Base-by-base conservation (phyloP, 768 basidiomycete species). In the Macrolepiota dolichaula region DNA sequence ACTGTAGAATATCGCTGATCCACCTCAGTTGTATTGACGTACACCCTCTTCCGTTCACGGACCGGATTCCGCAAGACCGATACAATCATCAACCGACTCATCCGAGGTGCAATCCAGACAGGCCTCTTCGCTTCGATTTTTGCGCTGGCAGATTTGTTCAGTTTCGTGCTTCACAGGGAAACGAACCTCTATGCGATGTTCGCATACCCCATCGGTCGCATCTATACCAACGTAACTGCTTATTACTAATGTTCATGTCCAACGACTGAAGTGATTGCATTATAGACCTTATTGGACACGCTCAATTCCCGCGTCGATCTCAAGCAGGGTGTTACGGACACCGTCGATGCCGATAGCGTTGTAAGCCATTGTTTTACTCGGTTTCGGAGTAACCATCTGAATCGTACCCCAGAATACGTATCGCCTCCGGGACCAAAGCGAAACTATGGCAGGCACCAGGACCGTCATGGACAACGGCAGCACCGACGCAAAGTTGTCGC, bases 31-130 rank as follows among this genome's bases (percentile, higher is more conserved):
- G 42, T 64, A 9, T 55, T 70, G 22, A 63, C 59, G 9, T 68
- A 32, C 44, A 66, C 74, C 19, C 73, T 82, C 19, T 63, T 65
- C 50, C 73, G 74, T 42, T 77, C 77, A 5, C 73, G 78, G 37
- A 81, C 81, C 24, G 80, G 81, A 17, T 80, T 81, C 66, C 71
- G 70, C 12, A 76, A 70, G 64, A 81, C 77, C 9, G 80, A 83
- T 52, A 78, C 73, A 0, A 69, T 81, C 51, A 75, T 81, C 61
- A 79, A 78, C 53, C 75, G 76, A 32, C 71, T 82, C 13, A 80
- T 81, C 59, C 76, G 78, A 57, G 80, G 79, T 50, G 79, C 81
- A 4, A 69, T 82, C 38, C 80, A 81, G 64, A 81, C 81, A 9
- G 81, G 81, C 59, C 63, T 76, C 15, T 80, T 82, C 56, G 77